Conservation (phyloP, 495 filamentous ascomycete genomes). For the Barbatosphaeria neglecta region DNA sequence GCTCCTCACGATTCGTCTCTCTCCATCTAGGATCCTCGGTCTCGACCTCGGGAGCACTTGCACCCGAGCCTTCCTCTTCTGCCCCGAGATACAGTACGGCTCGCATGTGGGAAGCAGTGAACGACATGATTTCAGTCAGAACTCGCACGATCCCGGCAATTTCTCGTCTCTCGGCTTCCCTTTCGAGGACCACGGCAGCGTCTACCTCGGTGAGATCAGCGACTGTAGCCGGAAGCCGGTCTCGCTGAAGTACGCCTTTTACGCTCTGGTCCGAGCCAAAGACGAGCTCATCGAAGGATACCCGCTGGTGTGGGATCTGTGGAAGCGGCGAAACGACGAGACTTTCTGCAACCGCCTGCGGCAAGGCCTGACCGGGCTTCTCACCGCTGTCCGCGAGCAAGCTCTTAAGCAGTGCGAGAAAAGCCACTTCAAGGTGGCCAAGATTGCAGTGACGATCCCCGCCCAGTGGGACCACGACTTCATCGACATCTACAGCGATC, state of each 20-base stretch:
- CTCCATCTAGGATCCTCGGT: neutral
- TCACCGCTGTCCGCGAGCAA: neutral
- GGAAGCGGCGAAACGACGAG: neutral
- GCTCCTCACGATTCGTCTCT: no score
- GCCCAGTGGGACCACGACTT: conserved; percentile 1
- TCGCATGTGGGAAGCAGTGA: neutral
- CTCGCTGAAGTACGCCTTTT: neutral
- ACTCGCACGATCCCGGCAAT: neutral
- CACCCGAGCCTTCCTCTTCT: neutral
- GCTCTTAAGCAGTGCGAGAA: neutral
- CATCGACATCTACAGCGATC: neutral
- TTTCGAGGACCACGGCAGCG: neutral
- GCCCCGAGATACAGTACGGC: neutral
- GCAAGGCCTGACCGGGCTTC: neutral
- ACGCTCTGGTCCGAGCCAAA: neutral
- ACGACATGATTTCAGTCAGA: neutral
- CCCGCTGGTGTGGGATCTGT: neutral
- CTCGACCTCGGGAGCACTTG: neutral
- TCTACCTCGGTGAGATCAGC: neutral
- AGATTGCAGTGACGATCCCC: neutral
- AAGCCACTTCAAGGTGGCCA: neutral
- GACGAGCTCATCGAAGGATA: neutral
- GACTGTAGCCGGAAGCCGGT: neutral
- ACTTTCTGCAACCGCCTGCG: neutral
- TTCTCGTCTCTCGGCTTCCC: neutral